Base-by-base conservation (phyloP, 345 rosid species). In the Camelina hispida region DNA sequence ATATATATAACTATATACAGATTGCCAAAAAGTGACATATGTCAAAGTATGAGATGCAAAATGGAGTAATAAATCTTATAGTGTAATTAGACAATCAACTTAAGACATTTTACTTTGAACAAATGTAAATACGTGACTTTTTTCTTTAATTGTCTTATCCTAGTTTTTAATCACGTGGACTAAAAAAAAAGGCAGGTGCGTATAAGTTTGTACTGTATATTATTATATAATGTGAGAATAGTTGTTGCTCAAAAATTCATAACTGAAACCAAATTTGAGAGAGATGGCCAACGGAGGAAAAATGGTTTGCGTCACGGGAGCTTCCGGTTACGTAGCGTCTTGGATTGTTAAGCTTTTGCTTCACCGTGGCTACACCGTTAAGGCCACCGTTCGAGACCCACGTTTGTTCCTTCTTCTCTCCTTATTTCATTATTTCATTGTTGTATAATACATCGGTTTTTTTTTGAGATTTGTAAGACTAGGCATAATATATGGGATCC, bases 271-370 rank as follows among this genome's bases (percentile, higher is more conserved):
- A 59, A 59, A 23, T 17, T 18, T 6, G 17, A 65, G 43, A 48
- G 14, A 16, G 11, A 82, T 66, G 82, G 68, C 64, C 46, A 68
- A 71, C 13, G 52, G 34, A 68, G 81, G 78, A 47, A 71, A 80
- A 48, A 79, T 81, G 30, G 88, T 83, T 16, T 81, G 87, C 34
- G 85, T 87, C 71, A 87, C 83, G 8, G 91, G 84, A 72, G 88
- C 82, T 50, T 83, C 84, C 6, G 86, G 90, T 20, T 86, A 53
- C 73, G 42, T 84, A 16, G 90, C 85, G 0, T 83, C 86, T 52
- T 82, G 91, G 85, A 62, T 87, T 38, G 83, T 85, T 17, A 87
- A 87, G 80, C 75, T 66, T 32, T 71, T 87, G 60, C 91, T 87
- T 1, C 75, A 30, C 43, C 83, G 75, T 46, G 84, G 84, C 66